Evolutionary conservation across 1,284 basidiomycete species (phyloP).

Genomic region (Mycosarcoma mackinlayi): DNA sequence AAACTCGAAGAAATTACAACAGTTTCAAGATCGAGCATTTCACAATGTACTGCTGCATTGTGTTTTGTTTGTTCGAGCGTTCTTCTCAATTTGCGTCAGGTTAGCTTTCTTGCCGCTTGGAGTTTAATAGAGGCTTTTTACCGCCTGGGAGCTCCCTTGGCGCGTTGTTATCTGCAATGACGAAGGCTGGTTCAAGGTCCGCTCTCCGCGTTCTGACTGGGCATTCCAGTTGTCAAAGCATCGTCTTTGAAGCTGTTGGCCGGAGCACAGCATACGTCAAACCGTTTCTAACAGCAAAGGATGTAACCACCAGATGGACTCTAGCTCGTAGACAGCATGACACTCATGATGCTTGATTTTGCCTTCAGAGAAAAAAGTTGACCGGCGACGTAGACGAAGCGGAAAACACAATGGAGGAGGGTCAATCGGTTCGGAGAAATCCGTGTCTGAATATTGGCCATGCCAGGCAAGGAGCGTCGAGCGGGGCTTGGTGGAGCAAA

Average conservation of each 20-base stretch:
- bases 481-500: not conserved
- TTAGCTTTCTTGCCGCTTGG: not conserved
- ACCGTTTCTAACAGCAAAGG: too few species aligned
- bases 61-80: not conserved
- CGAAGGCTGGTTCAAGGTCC: slow-evolving; percentile 6
- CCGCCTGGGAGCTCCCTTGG: not conserved
- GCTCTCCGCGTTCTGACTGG: not conserved
- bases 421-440: slow-evolving; percentile 20
- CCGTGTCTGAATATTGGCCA: slow-evolving; percentile 7
- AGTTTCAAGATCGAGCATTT: too few species aligned
- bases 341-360: not conserved
- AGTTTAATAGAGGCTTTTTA: not conserved
- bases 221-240: too few species aligned
- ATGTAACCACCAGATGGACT: too few species aligned
- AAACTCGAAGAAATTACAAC: too few species aligned
- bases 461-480: not conserved
- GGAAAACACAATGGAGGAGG: not conserved
- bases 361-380: not conserved
- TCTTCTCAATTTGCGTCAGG: slow-evolving; percentile 37
- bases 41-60: too few species aligned
- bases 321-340: too few species aligned
- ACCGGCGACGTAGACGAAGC: not conserved
- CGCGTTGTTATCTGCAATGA: not conserved
- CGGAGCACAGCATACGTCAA: not conserved
- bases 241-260: too few species aligned